Conservation (phyloP, 805 yeast genomes). For the Candida gorgasii region DNA sequence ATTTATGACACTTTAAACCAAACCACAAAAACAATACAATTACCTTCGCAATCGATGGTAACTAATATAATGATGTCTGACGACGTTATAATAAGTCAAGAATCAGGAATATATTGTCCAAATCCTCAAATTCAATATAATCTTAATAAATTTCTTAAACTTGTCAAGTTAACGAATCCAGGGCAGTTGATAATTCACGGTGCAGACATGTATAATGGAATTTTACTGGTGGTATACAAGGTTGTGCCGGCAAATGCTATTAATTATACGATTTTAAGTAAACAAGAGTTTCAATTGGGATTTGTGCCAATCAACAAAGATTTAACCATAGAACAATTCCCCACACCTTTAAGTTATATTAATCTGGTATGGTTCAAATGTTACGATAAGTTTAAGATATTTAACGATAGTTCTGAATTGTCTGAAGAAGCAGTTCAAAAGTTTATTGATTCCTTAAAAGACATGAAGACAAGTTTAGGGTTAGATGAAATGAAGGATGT, state of each 20-base stretch:
- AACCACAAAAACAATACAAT: neutral
- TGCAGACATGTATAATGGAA: conserved; percentile 19
- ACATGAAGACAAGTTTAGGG: conserved; percentile 13
- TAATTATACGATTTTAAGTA: conserved; percentile 27
- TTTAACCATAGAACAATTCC: neutral
- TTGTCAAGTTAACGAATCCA: conserved; percentile 17
- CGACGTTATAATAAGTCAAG: conserved; percentile 9
- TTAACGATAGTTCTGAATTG: conserved; percentile 16
- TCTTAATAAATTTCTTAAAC: neutral
- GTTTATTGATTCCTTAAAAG: conserved; percentile 18
- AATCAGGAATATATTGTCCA: conserved; percentile 5
- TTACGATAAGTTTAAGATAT: conserved; percentile 21
- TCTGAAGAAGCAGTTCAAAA: conserved; percentile 8
- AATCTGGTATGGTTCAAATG: conserved; percentile 23
- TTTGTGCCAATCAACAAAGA: conserved; percentile 21
- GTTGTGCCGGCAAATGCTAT: conserved; percentile 27
- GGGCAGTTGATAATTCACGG: conserved; percentile 31
- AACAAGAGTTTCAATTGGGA: conserved; percentile 25
- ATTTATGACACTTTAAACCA: neutral
- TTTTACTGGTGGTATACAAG: conserved; percentile 25
- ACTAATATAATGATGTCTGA: conserved; percentile 7
- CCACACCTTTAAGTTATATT: conserved; percentile 19
- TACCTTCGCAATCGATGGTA: conserved; percentile 1
- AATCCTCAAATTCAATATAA: neutral
- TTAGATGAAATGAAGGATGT: neutral